Base-by-base conservation (phyloP, 2,329 filamentous ascomycete species). In the Aspergillus tubingensis region DNA sequence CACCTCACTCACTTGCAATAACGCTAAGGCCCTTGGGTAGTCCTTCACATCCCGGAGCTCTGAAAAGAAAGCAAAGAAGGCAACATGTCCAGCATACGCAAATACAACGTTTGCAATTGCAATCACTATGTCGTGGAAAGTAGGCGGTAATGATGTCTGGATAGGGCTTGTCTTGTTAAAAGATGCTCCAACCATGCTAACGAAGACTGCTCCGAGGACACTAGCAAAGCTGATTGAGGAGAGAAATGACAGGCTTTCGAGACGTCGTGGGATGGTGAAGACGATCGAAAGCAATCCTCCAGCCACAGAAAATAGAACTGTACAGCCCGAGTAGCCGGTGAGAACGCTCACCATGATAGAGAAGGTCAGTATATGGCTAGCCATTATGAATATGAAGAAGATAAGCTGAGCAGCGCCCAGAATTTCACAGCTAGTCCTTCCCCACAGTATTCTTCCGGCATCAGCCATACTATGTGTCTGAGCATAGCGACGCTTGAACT, bases 301-400 rank as follows among this genome's bases (percentile, higher is more conserved):
- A 5, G 86, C 75, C 15, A 85, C 76, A 5, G 80, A 82, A 76
- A 85, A 89, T 1, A 85, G 76, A 53, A 89, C 84, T 5, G 84
- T 85, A 73, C 87, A 90, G 0, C 82, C 80, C 0, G 79, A 82
- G 62, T 88, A 81, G 1, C 83, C 74, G 3, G 85, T 85, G 44
- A 90, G 76, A 57, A 81, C 85, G 65, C 85, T 85, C 72, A 90
- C 83, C 69, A 87, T 87, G 66, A 90, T 87, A 19, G 82, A 82
- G 62, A 89, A 89, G 0, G 86, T 88, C 60, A 90, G 75, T 59
- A 88, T 81, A 74, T 91, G 89, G 10, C 86, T 88, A 39, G 82
- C 87, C 72, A 88, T 85, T 63, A 88, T 83, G 75, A 91, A 88
- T 62, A 87, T 76, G 39, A 90, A 77, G 71, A 89, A 84, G 13